Evolutionary conservation across 2,329 filamentous ascomycete genomes (phyloP).

Genomic region (Cladosporium sphaerospermum): DNA sequence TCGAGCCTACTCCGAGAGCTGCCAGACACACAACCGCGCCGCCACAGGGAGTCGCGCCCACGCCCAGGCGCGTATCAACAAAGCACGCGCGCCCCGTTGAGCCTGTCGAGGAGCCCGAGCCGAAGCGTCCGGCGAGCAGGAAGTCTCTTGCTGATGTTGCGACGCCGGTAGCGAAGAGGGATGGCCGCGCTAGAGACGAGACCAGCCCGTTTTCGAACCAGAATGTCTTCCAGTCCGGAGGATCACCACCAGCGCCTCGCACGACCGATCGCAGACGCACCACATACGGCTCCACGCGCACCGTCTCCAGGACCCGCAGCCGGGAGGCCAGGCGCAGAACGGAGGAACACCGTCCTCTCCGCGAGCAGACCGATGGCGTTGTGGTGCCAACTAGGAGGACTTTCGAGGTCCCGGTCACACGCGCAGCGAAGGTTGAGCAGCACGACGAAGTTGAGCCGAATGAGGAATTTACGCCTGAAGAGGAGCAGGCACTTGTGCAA

Average conservation of each 20-base stretch:
- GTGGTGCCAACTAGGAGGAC: constrained; percentile 51
- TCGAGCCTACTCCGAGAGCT: constrained; percentile 24
- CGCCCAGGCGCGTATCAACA: constrained; percentile 33
- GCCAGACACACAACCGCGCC: constrained; percentile 29
- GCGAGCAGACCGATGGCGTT: constrained; percentile 49
- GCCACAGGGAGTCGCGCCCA: constrained; percentile 19
- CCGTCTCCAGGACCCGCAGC: constrained; percentile 37
- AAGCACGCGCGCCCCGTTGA: constrained; percentile 39
- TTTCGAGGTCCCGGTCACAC: constrained; percentile 52
- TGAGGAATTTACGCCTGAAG: constrained; percentile 92
- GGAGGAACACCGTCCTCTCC: constrained; percentile 36
- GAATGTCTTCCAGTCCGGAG: constrained; percentile 72
- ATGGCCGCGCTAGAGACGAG: constrained; percentile 30
- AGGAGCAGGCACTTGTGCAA: constrained; percentile 70
- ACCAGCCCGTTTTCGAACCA: constrained; percentile 72
- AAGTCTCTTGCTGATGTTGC: constrained; percentile 21
- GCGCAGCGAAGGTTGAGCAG: constrained; percentile 37
- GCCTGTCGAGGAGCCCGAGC: constrained; percentile 41
- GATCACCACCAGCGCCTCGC: constrained; percentile 37
- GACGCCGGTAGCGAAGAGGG: constrained; percentile 25
- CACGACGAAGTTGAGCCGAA: constrained; percentile 56
- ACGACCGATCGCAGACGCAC: constrained; percentile 52
- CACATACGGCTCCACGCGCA: constrained; percentile 39
- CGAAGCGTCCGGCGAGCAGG: constrained; percentile 29
- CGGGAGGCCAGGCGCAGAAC: constrained; percentile 38